phyloP scores from a whole-genome alignment of 2,329 filamentous ascomycete genomes.

The Chrysoporthe austroafricana region DNA sequence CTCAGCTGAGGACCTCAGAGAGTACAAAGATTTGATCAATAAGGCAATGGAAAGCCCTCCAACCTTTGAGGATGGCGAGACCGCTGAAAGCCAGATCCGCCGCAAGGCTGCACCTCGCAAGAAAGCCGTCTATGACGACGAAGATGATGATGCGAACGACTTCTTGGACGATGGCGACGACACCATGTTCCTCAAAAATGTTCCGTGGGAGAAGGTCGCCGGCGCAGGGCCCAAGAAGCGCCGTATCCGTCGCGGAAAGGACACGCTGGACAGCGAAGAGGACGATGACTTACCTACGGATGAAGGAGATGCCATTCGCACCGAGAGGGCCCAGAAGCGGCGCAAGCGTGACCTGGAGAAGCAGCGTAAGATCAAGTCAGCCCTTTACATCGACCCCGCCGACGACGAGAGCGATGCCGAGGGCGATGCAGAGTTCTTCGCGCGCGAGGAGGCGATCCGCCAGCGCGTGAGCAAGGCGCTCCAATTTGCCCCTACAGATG shows the following conservation, averaged over 20 bases:
- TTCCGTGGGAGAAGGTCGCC: constrained; percentile 32
- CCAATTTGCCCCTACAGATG: constrained; percentile 28
- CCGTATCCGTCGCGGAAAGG: constrained; percentile 53
- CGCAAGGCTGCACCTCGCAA: constrained; percentile 64
- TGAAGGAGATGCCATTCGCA: constrained; percentile 54
- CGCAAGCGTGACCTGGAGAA: constrained; percentile 76
- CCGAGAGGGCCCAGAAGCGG: constrained; percentile 41
- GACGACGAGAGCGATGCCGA: constrained; percentile 90
- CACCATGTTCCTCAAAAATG: constrained; percentile 70
- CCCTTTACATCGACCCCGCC: constrained; percentile 76
- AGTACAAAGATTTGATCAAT: constrained; percentile 73
- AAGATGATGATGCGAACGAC: constrained; percentile 57
- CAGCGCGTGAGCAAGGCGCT: constrained; percentile 52
- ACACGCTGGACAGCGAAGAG: constrained; percentile 47
- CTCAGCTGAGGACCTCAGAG: constrained; percentile 66
- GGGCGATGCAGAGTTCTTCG: constrained; percentile 74
- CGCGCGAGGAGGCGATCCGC: constrained; percentile 68
- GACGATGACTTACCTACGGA: constrained; percentile 50
- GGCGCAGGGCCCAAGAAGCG: constrained; percentile 64
- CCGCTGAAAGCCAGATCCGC: constrained; percentile 78
- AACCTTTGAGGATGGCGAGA: constrained; percentile 73
- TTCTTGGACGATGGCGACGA: constrained; percentile 55
- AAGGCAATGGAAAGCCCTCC: constrained; percentile 80
- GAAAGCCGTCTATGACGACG: constrained; percentile 69
- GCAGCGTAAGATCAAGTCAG: constrained; percentile 79